These are phyloP conservation scores for Gentiana straminea DNA, from an alignment of 257 asterid species.

Conservation along the genomic window DNA sequence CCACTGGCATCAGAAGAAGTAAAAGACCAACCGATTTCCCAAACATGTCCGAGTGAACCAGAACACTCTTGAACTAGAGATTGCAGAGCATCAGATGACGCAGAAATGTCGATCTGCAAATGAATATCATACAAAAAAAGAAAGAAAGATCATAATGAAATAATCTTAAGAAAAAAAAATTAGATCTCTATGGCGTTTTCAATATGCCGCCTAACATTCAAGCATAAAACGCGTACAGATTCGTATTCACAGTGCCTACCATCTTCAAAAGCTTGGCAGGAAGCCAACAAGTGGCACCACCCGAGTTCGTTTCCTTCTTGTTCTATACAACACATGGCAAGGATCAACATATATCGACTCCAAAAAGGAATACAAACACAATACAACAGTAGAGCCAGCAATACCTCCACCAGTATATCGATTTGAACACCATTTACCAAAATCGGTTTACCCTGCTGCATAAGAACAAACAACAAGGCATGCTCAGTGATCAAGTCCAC, in stretches of 20 bases:
- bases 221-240: too few relatives aligned
- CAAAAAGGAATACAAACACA: not conserved
- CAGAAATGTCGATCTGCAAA: constrained; percentile 70
- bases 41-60: constrained; percentile 65
- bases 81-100: constrained; percentile 70
- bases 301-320: constrained; percentile 17
- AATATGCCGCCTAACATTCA: too few relatives aligned
- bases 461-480: constrained; percentile 6
- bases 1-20: constrained; percentile 55
- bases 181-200: too few relatives aligned
- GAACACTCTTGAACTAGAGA: constrained; percentile 77
- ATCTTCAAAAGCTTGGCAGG: constrained; percentile 59
- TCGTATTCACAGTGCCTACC: constrained; percentile 23
- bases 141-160: too few relatives aligned
- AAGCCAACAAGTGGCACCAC: constrained; percentile 49
- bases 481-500: constrained; percentile 1
- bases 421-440: constrained; percentile 63
- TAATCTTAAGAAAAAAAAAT: too few relatives aligned
- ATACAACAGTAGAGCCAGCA: constrained; percentile 7
- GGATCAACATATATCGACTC: constrained; percentile 8
- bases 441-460: constrained; percentile 49
- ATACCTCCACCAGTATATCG: constrained; percentile 75
- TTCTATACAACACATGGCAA: constrained; percentile 32
- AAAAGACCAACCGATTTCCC: constrained; percentile 99
- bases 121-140: not conserved